These are phyloP conservation scores for Coemansia sp. DNA, from an alignment of 192 early-diverging fungal species.

Conservation along the genomic window DNA sequence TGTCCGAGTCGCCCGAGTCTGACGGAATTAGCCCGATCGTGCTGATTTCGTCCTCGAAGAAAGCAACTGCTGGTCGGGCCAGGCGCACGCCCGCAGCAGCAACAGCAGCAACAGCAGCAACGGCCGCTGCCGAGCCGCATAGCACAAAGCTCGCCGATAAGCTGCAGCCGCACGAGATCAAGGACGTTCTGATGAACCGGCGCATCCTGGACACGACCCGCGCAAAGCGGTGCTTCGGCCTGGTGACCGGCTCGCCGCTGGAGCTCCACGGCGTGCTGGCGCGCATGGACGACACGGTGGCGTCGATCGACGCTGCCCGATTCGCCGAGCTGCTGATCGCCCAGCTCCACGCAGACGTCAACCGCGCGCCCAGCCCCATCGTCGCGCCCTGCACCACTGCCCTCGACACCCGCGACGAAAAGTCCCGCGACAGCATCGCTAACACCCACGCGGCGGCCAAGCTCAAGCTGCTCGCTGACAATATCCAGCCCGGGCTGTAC, in stretches of 20 bases:
- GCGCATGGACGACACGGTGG: constrained; percentile 1
- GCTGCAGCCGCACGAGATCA: constrained; percentile 4
- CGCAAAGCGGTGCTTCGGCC: constrained; percentile 3
- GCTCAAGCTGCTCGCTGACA: neutral
- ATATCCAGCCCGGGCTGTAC: constrained; percentile 15
- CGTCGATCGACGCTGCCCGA: constrained; percentile 9
- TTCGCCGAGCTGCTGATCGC: constrained; percentile 12
- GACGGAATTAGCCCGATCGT: neutral
- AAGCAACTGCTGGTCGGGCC: neutral
- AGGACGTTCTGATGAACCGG: constrained; percentile 1
- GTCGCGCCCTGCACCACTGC: neutral
- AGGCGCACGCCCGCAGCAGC: neutral
- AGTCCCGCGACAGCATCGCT: constrained; percentile 2
- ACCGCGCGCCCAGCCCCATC: neutral
- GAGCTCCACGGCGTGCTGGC: constrained; percentile 7
- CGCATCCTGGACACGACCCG: constrained; percentile 8
- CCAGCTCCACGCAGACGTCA: constrained; percentile 5
- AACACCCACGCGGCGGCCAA: neutral
- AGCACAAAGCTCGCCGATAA: neutral
- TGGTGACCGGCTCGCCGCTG: constrained; percentile 5
- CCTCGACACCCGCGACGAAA: neutral
- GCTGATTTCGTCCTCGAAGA: neutral
- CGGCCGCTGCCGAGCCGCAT: neutral
- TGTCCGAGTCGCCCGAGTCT: neutral
- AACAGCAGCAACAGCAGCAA: neutral